Conservation (phyloP, 2,329 filamentous ascomycete genomes). For the Colletotrichum brevisporum region DNA sequence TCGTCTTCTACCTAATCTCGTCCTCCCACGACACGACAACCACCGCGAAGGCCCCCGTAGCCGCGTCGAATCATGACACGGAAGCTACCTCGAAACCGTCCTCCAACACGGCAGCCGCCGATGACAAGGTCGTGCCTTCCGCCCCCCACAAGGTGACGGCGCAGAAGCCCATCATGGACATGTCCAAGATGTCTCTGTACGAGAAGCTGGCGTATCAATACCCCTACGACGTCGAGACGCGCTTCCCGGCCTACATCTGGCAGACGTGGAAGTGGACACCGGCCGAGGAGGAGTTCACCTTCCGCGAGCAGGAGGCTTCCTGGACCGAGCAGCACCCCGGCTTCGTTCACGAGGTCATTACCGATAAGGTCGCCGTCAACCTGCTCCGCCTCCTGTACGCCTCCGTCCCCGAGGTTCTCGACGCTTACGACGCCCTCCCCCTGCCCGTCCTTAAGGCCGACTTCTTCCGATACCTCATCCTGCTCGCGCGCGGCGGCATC, state of each 20-base stretch:
- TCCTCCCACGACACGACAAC: constrained; percentile 64
- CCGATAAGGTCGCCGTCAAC: constrained; percentile 87
- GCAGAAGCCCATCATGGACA: constrained; percentile 78
- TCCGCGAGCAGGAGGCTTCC: constrained; percentile 87
- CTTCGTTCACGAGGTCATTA: constrained; percentile 97
- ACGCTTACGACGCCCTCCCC: constrained; percentile 81
- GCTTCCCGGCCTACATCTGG: constrained; percentile 99
- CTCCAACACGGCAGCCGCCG: constrained; percentile 2
- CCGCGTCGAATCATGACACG: constrained; percentile 41
- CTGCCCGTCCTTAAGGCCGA: constrained; percentile 84
- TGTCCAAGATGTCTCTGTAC: constrained; percentile 78
- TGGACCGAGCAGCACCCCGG: constrained; percentile 91
- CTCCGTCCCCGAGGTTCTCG: constrained; percentile 81
- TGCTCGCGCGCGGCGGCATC: constrained; percentile 72
- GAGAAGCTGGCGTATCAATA: constrained; percentile 94
- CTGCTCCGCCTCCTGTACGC: constrained; percentile 90
- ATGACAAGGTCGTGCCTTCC: constrained; percentile 26
- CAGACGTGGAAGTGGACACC: constrained; percentile 97
- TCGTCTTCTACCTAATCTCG: constrained; percentile 78
- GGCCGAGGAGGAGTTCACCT: constrained; percentile 81
- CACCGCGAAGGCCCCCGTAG: constrained; percentile 44
- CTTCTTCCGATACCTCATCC: constrained; percentile 82
- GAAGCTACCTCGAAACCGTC: constrained; percentile 16
- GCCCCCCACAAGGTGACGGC: constrained; percentile 52
- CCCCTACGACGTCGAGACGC: constrained; percentile 88